Conservation (phyloP, 768 basidiomycete genomes). For the Amanita thiersii region DNA sequence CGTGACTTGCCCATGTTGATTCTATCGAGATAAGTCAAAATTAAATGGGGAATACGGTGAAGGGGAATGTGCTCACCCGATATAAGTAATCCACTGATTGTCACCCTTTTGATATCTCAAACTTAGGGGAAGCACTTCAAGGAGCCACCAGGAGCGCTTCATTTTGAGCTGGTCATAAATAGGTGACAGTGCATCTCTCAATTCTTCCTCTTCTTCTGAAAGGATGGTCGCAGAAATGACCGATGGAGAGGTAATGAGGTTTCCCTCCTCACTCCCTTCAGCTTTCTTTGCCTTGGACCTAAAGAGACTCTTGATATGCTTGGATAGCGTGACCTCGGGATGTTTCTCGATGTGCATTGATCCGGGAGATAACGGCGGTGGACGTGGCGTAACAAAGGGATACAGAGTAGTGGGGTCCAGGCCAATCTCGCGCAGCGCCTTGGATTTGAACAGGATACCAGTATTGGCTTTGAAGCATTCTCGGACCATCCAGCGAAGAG, state of each 20-base stretch:
- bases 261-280: conserved; percentile 12
- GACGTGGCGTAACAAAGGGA: conserved; percentile 29
- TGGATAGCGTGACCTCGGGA: conserved; percentile 18
- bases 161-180: conserved; percentile 52
- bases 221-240: conserved; percentile 7
- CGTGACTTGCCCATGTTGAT: conserved; percentile 28
- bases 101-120: conserved; percentile 29
- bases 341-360: conserved; percentile 17
- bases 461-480: conserved; percentile 55
- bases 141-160: conserved; percentile 52
- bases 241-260: too few relatives aligned
- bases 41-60: background rate
- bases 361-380: conserved; percentile 22
- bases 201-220: conserved; percentile 34
- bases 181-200: conserved; percentile 47
- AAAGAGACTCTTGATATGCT: conserved; percentile 14
- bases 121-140: conserved; percentile 47
- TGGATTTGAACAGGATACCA: conserved; percentile 52
- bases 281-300: conserved; percentile 12
- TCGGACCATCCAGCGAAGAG: conserved; percentile 67
- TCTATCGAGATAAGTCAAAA: conserved; percentile 12
- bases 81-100: conserved; percentile 26
- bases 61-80: conserved; percentile 19
- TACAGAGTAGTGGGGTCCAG: conserved; percentile 41
- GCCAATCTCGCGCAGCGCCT: conserved; percentile 37